Evolutionary conservation across 2,329 filamentous ascomycete genomes (phyloP).

Genomic region (Phialemoniopsis sp.): DNA sequence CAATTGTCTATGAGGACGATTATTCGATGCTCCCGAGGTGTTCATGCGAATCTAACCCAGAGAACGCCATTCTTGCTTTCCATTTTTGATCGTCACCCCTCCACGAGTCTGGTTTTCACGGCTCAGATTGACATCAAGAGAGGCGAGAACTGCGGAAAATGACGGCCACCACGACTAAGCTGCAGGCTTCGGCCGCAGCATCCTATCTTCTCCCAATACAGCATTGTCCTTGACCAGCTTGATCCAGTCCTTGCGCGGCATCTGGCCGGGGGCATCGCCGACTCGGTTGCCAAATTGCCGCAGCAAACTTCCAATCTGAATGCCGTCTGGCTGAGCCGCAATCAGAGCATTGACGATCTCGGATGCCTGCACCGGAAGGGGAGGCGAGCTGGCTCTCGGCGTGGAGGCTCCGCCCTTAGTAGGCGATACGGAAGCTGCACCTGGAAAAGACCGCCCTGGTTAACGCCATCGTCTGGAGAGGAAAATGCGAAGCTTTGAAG

Average conservation of each 20-base stretch:
- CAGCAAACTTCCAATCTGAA: conserved; percentile 50
- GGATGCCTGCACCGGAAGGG: conserved; percentile 34
- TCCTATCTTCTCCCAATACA: conserved; percentile 52
- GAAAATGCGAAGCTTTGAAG: background rate
- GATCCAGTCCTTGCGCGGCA: conserved; percentile 53
- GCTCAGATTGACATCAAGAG: no score
- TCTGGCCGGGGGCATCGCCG: conserved; percentile 45
- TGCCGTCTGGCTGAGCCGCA: conserved; percentile 43
- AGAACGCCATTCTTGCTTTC: no score
- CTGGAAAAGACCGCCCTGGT: no score
- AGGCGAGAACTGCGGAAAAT: no score
- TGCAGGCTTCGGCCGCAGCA: conserved; percentile 28
- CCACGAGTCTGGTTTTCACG: no score
- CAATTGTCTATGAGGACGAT: no score
- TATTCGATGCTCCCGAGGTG: no score
- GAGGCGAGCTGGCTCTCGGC: conserved; percentile 26
- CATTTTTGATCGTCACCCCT: no score
- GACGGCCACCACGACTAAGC: no score
- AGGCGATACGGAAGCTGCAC: conserved; percentile 9
- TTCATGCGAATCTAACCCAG: no score
- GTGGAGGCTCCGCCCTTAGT: conserved; percentile 7
- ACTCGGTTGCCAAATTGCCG: conserved; percentile 50
- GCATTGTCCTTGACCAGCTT: conserved; percentile 53
- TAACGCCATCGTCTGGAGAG: background rate
- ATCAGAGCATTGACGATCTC: conserved; percentile 50